Evolutionary conservation across 495 filamentous ascomycete genomes (phyloP), one percentile per base, ranked within the genome.

Genomic region (Xylaria longipes): DNA sequence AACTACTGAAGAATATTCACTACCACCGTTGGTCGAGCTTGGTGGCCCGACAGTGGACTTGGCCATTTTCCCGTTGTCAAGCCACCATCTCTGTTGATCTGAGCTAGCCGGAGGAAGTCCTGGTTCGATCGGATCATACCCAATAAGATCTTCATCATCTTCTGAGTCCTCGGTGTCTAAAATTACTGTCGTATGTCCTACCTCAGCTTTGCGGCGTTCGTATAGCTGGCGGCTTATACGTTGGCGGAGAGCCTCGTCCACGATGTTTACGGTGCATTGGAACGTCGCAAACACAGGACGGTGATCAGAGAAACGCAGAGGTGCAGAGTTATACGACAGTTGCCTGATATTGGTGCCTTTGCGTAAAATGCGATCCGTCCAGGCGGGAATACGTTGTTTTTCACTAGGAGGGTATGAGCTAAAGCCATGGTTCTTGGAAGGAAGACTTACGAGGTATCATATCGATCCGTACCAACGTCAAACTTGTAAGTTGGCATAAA

Each of bases 401-500:
- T 99, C 96, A 25, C 92, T 95, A 67, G 12, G 37, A 31, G 8
- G 60, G 1, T 17, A n/a, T 78, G 63, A 71, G 77, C 25, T 35
- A 39, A 22, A 17, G 64, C n/a, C 15, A 12, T 50, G 43, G 50
- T 43, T 45, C 3, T n/a, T 45, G 22, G 7, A 15, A 45, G 46
- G 35, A 11, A 31, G 31, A 83, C 90, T 85, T 84, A 94, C 92
- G 95, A 98, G 15, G 91, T 95, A 81, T 99, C 96, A 79, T 97
- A 99, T 45, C 84, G 86, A 79, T 98, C 94, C 9, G 85, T 92
- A 48, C 92, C 94, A 70, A 97, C 81, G 78, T 99, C 93, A 79
- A 91, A 99, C 82, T 96, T 97, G 83, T 99, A 99, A 15, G 96
- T 99, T 3, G 96, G 96, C 73, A 91, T 84, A 78, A 98, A 99